Percentiles rank a stretch among this genome's conserved stretches.
Conservation (phyloP, 345 rosid species). For the Cochlearia excelsa region DNA sequence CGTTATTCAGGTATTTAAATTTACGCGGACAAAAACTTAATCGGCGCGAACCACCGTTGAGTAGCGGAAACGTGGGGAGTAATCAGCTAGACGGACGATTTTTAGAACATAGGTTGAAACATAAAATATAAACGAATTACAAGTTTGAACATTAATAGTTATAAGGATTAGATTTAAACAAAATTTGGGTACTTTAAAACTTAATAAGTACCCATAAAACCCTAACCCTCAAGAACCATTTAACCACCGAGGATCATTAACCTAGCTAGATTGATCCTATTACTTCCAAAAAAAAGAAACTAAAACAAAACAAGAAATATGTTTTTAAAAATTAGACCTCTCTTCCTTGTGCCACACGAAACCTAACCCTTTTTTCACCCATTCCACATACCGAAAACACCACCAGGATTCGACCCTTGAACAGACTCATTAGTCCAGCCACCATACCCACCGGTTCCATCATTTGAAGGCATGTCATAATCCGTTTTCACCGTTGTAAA, state of each 20-base stretch:
- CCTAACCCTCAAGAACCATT: conserved; percentile 39
- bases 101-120: too few relatives aligned
- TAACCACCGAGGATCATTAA: neutral
- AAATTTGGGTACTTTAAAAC: conserved; percentile 34
- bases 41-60: too few relatives aligned
- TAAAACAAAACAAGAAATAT: neutral
- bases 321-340: conserved; percentile 17
- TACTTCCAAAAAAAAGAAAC: conserved; percentile 21
- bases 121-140: conserved; percentile 26
- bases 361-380: conserved; percentile 41
- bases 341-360: conserved; percentile 24
- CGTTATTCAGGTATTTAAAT: too few relatives aligned
- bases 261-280: conserved; percentile 29
- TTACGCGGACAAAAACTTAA: too few relatives aligned
- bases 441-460: conserved; percentile 49
- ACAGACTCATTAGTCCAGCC: conserved; percentile 72
- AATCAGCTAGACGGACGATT: too few relatives aligned
- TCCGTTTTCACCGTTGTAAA: conserved; percentile 77
- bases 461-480: conserved; percentile 62
- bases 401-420: conserved; percentile 67
- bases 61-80: too few relatives aligned
- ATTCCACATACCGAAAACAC: conserved; percentile 87
- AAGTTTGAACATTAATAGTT: conserved; percentile 23
- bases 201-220: conserved; percentile 33
- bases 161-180: conserved; percentile 35